phyloP scores from a whole-genome alignment of 2,329 filamentous ascomycete species.

The Phialemoniopsis sp. region DNA sequence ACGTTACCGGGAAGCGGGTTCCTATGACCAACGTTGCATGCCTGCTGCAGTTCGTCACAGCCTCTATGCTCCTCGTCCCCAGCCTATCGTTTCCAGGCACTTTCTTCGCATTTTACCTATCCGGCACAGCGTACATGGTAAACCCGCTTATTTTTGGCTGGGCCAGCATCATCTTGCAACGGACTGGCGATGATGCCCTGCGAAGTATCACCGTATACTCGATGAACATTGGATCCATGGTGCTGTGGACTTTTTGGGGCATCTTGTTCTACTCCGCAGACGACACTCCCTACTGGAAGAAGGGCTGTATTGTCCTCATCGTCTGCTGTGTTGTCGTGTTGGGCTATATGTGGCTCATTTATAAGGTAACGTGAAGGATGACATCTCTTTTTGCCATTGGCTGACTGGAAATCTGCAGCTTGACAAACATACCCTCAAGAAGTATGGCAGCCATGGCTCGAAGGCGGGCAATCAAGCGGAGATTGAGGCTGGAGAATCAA shows the following conservation, averaged over 20 bases:
- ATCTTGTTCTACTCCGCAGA: conserved; percentile 34
- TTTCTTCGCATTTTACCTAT: conserved; percentile 30
- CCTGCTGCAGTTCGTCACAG: conserved; percentile 23
- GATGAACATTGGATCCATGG: conserved; percentile 32
- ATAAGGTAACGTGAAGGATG: conserved; percentile 1
- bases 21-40: conserved; percentile 27
- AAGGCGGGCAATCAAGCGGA: too few species aligned
- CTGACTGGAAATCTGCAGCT: too few species aligned
- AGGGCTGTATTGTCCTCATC: conserved; percentile 25
- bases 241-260: conserved; percentile 40
- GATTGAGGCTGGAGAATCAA: too few species aligned
- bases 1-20: conserved; percentile 20
- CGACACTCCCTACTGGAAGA: conserved; percentile 36
- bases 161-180: conserved; percentile 29
- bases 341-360: conserved; percentile 6
- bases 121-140: conserved; percentile 32
- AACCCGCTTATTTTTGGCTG: conserved; percentile 31
- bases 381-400: too few species aligned
- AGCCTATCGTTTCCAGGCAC: conserved; percentile 21
- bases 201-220: conserved; percentile 31
- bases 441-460: too few species aligned
- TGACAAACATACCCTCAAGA: too few species aligned
- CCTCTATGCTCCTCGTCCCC: conserved; percentile 25
- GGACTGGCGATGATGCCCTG: conserved; percentile 32
- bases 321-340: conserved; percentile 8